phyloP scores from a whole-genome alignment of 805 yeast genomes.

The Saccharomyces mikatae region DNA sequence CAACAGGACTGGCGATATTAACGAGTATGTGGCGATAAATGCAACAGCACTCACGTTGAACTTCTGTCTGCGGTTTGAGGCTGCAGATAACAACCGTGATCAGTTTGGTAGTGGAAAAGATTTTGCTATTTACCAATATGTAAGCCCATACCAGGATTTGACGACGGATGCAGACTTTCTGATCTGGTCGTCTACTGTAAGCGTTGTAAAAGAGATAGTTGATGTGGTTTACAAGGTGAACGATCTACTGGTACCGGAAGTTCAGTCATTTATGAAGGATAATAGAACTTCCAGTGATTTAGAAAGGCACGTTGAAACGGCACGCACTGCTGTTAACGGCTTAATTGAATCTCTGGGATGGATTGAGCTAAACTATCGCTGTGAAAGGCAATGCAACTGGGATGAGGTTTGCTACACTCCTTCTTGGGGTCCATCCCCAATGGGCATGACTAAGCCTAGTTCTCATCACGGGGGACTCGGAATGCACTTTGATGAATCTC shows the following conservation, averaged over 20 bases:
- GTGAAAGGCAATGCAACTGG: constrained; percentile 36
- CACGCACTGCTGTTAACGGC: constrained; percentile 4
- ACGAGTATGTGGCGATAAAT: constrained; percentile 23
- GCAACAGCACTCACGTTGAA: constrained; percentile 37
- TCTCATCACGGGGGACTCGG: constrained; percentile 7
- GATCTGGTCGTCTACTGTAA: constrained; percentile 42
- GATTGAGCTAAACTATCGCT: constrained; percentile 35
- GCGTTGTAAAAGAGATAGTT: constrained; percentile 35
- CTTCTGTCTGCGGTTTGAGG: constrained; percentile 38
- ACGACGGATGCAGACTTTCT: constrained; percentile 36
- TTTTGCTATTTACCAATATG: constrained; percentile 40
- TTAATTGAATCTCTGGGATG: constrained; percentile 33
- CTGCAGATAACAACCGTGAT: constrained; percentile 8
- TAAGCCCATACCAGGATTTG: constrained; percentile 36
- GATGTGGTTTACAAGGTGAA: constrained; percentile 33
- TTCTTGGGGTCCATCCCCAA: constrained; percentile 53
- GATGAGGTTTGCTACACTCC: constrained; percentile 51
- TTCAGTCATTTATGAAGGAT: constrained; percentile 9
- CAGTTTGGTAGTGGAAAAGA: constrained; percentile 24
- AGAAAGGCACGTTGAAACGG: constrained; percentile 9
- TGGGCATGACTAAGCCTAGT: constrained; percentile 34
- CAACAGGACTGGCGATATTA: constrained; percentile 6
- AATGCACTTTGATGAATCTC: constrained; percentile 14
- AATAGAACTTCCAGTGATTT: constrained; percentile 8
- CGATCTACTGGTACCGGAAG: constrained; percentile 20